Base-by-base conservation (phyloP, 2,329 filamentous ascomycete genomes). In the Hymenoscyphus infarciens region DNA sequence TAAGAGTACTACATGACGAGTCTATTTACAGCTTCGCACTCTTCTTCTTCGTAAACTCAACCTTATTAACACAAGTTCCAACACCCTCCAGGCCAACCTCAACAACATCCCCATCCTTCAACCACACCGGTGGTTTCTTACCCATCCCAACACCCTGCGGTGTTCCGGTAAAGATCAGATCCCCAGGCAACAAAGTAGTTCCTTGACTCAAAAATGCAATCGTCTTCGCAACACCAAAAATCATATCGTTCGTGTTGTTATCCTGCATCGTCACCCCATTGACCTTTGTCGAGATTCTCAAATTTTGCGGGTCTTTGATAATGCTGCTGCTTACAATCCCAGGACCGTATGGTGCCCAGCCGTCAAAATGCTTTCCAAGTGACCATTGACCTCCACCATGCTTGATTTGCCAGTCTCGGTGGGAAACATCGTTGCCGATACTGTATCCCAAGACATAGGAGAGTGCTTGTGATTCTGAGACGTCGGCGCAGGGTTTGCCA, bases 371-470 rank as follows among this genome's bases (percentile, higher is more conserved):
- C 74, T 92, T 92, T 42, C 88, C 88, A 15, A 90, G 77, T 0
- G 81, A 83, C 87, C 88, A 91, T 75, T 91, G 88, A 1, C 87
- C 82, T 16, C 86, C 86, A 16, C 87, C 87, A 49, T 80, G 82
- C 74, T 86, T 83, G 64, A 90, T 75, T 75, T 91, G 88, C 87
- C 88, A 92, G 67, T 91, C 88, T 49, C 90, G 85, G 76, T 91
- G 89, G 11, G 87, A 91, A n/a, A 94, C 83, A 73, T 94, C 90
- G 75, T 94, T 90, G 60, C 89, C 88, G 38, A 90, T 83, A 1
- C 86, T 81, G 72, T 92, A 93, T 5, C 90, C 90, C 1, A 92
- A 79, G 2, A 93, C 87, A 70, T 90, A 87, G 59, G 87, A 78
- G n/a, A 92, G 77, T 0, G 90, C 90, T 25, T 83, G 75, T 1